phyloP scores from a whole-genome alignment of 1,284 basidiomycete genomes.

The Irpex lacteus region DNA sequence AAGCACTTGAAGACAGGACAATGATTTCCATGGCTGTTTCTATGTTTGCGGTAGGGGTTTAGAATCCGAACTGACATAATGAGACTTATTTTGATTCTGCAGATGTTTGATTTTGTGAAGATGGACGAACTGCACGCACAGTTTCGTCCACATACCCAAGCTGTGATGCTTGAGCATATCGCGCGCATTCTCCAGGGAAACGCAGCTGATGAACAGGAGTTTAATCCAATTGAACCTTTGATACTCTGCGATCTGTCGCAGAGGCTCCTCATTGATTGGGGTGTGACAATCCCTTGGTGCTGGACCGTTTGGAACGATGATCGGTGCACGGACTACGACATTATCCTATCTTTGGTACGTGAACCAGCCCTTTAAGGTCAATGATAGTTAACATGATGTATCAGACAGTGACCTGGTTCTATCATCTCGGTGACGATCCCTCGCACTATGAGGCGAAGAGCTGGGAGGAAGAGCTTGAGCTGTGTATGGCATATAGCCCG shows the following conservation, averaged over 20 bases:
- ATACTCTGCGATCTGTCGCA: slow-evolving; percentile 42
- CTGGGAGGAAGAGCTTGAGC: slow-evolving; percentile 2
- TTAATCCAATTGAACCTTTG: slow-evolving; percentile 22
- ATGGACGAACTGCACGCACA: slow-evolving; percentile 1
- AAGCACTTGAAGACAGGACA: slow-evolving; percentile 34
- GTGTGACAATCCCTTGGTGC: slow-evolving; percentile 51
- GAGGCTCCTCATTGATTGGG: slow-evolving; percentile 50
- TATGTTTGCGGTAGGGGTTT: slow-evolving; percentile 47
- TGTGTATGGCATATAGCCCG: not conserved
- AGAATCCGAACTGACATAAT: not conserved
- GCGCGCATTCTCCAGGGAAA: slow-evolving; percentile 35
- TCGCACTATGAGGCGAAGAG: not conserved
- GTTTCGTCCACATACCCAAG: slow-evolving; percentile 47
- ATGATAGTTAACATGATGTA: not conserved
- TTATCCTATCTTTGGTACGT: slow-evolving; percentile 48
- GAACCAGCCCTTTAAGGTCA: not conserved
- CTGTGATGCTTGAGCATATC: slow-evolving; percentile 44
- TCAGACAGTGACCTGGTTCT: slow-evolving; percentile 55
- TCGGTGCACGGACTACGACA: slow-evolving; percentile 45
- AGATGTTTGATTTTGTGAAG: slow-evolving; percentile 10
- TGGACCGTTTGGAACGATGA: slow-evolving; percentile 64
- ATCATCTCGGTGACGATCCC: slow-evolving; percentile 22
- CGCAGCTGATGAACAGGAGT: slow-evolving; percentile 11
- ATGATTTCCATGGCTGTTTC: slow-evolving; percentile 49
- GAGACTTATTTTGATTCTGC: not conserved